Evolutionary conservation across 768 basidiomycete species (phyloP).

Genomic region (Boletus reticulatus): DNA sequence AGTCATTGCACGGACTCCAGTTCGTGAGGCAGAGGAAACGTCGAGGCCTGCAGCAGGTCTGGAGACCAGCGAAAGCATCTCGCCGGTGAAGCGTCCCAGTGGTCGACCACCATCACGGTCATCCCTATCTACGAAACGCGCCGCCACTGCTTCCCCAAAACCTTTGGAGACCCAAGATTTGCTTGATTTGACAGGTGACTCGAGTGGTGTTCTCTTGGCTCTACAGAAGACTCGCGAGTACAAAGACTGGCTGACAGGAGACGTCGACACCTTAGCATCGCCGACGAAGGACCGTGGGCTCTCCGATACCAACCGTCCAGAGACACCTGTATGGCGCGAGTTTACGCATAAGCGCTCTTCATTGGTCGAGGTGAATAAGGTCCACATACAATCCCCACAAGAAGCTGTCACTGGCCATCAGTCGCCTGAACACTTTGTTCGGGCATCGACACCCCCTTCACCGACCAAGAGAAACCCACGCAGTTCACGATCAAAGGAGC

Average conservation of each 20-base stretch:
- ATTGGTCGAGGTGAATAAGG: slow-evolving; percentile 48
- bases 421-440: slow-evolving; percentile 2
- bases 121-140: slow-evolving; percentile 48
- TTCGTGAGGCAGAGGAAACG: slow-evolving; percentile 38
- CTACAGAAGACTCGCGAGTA: slow-evolving; percentile 31
- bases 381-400: slow-evolving; percentile 29
- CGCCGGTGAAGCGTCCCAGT: slow-evolving; percentile 16
- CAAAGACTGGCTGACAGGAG: slow-evolving; percentile 77
- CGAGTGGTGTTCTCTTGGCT: slow-evolving; percentile 4
- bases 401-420: slow-evolving; percentile 32
- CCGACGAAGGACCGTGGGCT: slow-evolving; percentile 16
- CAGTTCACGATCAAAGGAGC: slow-evolving; percentile 38
- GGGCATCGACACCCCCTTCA: slow-evolving; percentile 17
- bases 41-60: slow-evolving; percentile 6
- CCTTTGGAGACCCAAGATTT: slow-evolving; percentile 20
- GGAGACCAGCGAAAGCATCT: slow-evolving; percentile 15
- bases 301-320: slow-evolving; percentile 17
- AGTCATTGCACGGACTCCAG: slow-evolving; percentile 51
- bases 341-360: slow-evolving; percentile 75
- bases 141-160: slow-evolving; percentile 48
- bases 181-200: slow-evolving; percentile 15
- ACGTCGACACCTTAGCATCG: slow-evolving; percentile 40
- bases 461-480: slow-evolving; percentile 17
- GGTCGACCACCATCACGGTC: slow-evolving; percentile 36
- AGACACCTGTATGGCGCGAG: slow-evolving; percentile 57